phyloP scores from a whole-genome alignment of 345 rosid species.

The Populus tremula region DNA sequence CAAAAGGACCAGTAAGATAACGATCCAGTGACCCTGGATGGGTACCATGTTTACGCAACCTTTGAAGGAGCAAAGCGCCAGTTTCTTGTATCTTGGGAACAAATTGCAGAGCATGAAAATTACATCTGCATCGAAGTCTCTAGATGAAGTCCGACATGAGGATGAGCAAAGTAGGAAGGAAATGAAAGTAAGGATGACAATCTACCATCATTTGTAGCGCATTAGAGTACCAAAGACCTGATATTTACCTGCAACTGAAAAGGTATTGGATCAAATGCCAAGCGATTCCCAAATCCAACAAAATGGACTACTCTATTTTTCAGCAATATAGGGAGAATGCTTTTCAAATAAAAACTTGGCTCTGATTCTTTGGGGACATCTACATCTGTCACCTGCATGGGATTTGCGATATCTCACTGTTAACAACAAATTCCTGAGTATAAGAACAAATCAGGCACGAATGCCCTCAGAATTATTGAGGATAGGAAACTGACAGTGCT shows the following conservation, averaged over 20 bases:
- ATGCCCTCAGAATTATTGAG: neutral
- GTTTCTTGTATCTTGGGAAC: conserved; percentile 83
- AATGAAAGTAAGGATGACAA: conserved; percentile 2
- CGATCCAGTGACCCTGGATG: conserved; percentile 62
- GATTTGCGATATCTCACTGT: conserved; percentile 8
- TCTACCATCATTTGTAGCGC: conserved; percentile 4
- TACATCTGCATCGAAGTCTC: conserved; percentile 98
- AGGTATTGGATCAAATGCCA: conserved; percentile 93
- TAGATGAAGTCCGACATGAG: conserved; percentile 50
- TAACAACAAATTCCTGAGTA: neutral
- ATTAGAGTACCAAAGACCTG: conserved; percentile 10
- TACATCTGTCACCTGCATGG: conserved; percentile 62
- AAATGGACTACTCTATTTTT: conserved; percentile 80
- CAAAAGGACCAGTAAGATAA: conserved; percentile 67
- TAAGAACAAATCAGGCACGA: neutral
- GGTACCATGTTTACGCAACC: conserved; percentile 54
- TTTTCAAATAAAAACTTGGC: conserved; percentile 74
- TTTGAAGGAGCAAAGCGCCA: conserved; percentile 67
- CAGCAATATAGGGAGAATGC: conserved; percentile 74
- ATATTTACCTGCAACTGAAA: conserved; percentile 77
- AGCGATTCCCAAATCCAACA: conserved; percentile 87
- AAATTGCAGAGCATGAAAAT: conserved; percentile 79
- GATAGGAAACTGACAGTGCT: conserved; percentile 66
- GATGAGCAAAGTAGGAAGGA: conserved; percentile 25
- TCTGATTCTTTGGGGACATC: conserved; percentile 79